Evolutionary conservation across 176 grass and related monocot genomes (phyloP).

Genomic region (Triticum urartu): DNA sequence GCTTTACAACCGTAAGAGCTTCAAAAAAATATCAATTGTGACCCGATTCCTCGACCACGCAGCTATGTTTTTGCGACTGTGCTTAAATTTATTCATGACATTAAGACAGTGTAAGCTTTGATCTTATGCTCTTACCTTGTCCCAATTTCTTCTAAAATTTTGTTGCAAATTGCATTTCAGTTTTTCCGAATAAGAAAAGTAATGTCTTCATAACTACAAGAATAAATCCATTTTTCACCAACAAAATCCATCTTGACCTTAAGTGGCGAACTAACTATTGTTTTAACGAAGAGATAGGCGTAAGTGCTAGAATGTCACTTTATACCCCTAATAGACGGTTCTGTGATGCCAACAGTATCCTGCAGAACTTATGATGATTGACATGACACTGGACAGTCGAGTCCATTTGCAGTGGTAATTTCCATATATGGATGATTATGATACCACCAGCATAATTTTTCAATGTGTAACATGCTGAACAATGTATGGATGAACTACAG

Average conservation of each 20-base stretch:
- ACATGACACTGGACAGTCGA: neutral
- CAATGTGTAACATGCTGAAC: neutral
- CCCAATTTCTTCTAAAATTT: neutral
- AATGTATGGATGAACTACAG: slow-evolving; percentile 19
- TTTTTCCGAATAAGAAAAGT: neutral
- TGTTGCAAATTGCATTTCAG: neutral
- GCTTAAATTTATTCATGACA: neutral
- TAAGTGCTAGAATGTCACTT: neutral
- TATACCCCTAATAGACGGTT: neutral
- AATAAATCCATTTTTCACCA: neutral
- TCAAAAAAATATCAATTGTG: neutral
- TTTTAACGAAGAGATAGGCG: neutral
- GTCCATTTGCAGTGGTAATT: neutral
- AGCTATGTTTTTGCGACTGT: neutral
- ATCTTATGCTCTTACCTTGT: neutral
- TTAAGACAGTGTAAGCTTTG: neutral
- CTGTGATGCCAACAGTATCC: neutral
- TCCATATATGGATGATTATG: neutral
- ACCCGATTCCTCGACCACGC: neutral
- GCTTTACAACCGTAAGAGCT: neutral
- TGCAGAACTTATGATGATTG: neutral
- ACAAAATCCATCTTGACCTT: neutral
- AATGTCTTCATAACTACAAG: neutral
- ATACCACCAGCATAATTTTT: neutral
- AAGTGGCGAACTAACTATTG: slow-evolving; percentile 1